phyloP scores from a whole-genome alignment of 805 yeast species.

The Suhomyces prunicola region DNA sequence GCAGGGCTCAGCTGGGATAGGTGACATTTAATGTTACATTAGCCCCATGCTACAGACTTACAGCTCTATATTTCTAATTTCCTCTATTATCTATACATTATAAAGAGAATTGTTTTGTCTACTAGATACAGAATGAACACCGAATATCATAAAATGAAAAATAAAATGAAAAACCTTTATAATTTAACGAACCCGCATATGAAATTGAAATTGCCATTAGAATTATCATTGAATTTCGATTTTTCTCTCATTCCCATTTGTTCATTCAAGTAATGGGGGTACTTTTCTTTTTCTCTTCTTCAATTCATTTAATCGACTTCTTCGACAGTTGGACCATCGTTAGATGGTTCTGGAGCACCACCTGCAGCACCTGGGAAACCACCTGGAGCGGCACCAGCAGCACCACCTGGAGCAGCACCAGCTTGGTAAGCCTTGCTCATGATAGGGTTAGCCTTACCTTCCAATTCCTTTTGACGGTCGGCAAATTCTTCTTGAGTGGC shows the following conservation, averaged over 20 bases:
- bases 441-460: slow-evolving; percentile 92
- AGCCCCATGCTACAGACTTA: not conserved
- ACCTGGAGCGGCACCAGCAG: slow-evolving; percentile 42
- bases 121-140: slow-evolving; percentile 5
- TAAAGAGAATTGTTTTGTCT: not conserved
- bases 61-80: not conserved
- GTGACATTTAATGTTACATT: not conserved
- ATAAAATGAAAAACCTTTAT: slow-evolving; percentile 2
- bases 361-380: slow-evolving; percentile 9
- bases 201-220: slow-evolving; percentile 2
- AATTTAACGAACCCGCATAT: slow-evolving; percentile 4
- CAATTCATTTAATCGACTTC: slow-evolving; percentile 43
- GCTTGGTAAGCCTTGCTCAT: slow-evolving; percentile 96
- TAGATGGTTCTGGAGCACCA: slow-evolving; percentile 34
- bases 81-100: slow-evolving; percentile 4
- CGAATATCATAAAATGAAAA: slow-evolving; percentile 1
- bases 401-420: slow-evolving; percentile 76
- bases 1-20: not conserved
- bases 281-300: slow-evolving; percentile 1
- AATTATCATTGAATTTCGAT: not conserved
- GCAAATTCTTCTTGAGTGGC: slow-evolving; percentile 89
- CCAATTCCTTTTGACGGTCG: slow-evolving; percentile 94
- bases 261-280: not conserved
- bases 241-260: not conserved
- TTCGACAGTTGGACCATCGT: slow-evolving; percentile 52